Base-by-base conservation (phyloP, 2,329 filamentous ascomycete genomes). In the Sclerotiophoma versabilis region DNA sequence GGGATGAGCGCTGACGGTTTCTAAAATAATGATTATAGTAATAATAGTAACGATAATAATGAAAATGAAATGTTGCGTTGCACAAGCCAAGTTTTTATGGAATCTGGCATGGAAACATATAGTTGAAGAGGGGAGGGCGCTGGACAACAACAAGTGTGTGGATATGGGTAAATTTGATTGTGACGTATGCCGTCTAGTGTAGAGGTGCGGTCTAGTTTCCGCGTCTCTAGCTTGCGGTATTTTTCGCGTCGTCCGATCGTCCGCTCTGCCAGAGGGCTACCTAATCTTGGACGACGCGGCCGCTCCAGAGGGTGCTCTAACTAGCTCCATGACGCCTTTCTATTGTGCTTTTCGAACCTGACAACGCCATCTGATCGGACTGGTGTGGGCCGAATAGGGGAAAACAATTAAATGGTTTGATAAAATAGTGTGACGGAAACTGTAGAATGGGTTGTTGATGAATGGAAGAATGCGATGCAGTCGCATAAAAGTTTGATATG, bases 351-450 rank as follows among this genome's bases (percentile, higher is more conserved):
- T 54, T 26, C n/a, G 14, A 37, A 43, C 7, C 7, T 37, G 19
- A 22, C 17, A 29, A 37, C 43, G 43, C 36, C 45, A 11, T 34
- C 29, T 29, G 26, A 29, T 37, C 44, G 38, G 27, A 8, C 33
- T 38, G n/a, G 50, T 33, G 45, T 25, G 37, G 33, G 32, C 32
- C 32, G 10, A 20, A 4, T 10, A 12, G 4, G 27, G 11, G 33
- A 22, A 32, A 29, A 12, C 4, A 12, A 44, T 54, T 48, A 54
- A 54, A 49, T 54, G 45, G 33, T 49, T 20, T 49, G 44, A 23
- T n/a, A 5, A 54, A 49, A 54, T 54, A 49, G 45, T 48, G 36
- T 41, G 23, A n/a, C 17, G 5, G 39, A 54, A 54, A 33, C 12
- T 6, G 41, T 30, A 44, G 1, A 49, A 44, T 29, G 26, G 23